Conservation (phyloP, 108 stramenopile species). For the Aureococcus anophagefferens region DNA sequence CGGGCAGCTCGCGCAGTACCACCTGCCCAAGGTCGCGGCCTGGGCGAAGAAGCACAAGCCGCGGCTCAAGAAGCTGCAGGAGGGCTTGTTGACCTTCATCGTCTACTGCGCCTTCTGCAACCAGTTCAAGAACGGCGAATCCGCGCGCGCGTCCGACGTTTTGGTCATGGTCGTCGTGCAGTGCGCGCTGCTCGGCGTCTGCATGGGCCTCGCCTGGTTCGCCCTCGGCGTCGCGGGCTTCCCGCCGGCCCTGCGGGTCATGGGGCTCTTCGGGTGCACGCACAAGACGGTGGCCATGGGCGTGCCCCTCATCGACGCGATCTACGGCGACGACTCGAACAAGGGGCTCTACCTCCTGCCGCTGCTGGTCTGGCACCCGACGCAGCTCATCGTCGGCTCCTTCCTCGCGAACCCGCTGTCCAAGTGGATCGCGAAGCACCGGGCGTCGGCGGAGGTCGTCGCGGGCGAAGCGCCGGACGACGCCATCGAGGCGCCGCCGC, state of each 20-base stretch:
- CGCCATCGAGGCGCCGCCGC: too few species aligned
- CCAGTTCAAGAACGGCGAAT: conserved; percentile 26
- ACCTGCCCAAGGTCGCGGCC: conserved; percentile 22
- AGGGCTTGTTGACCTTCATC: conserved; percentile 46
- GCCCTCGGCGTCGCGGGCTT: conserved; percentile 29
- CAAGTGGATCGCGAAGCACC: conserved; percentile 38
- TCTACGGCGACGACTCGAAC: conserved; percentile 33
- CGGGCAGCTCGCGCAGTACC: conserved; percentile 48
- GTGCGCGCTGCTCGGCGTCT: conserved; percentile 22
- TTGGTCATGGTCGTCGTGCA: conserved; percentile 39
- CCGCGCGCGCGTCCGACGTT: not conserved
- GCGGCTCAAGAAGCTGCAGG: conserved; percentile 44
- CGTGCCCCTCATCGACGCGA: conserved; percentile 55
- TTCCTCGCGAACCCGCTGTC: conserved; percentile 39
- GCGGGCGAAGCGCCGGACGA: too few species aligned
- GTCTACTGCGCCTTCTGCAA: conserved; percentile 59
- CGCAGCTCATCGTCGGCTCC: conserved; percentile 52
- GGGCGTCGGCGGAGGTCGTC: too few species aligned
- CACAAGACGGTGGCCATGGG: conserved; percentile 64
- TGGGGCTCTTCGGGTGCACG: conserved; percentile 56
- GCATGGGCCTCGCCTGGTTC: conserved; percentile 49
- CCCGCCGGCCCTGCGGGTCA: conserved; percentile 40
- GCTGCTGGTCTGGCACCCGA: conserved; percentile 60
- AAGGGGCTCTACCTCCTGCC: conserved; percentile 54
- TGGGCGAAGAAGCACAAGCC: conserved; percentile 41